Base-by-base conservation (phyloP, 768 basidiomycete genomes). In the Flagelloscypha sp. region DNA sequence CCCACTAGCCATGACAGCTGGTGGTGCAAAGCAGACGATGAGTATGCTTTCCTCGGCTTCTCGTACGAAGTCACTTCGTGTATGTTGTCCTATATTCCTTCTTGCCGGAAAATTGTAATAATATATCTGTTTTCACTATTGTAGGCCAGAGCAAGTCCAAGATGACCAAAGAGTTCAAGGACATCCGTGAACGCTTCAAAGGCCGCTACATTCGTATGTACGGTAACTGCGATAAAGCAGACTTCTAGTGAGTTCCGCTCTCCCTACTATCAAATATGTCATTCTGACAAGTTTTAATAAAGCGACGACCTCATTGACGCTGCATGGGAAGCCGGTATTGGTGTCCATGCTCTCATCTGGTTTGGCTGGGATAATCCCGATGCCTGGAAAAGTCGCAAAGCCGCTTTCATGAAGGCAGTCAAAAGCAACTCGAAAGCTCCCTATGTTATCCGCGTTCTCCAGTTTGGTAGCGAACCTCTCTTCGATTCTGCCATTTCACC, bases 301-400 rank as follows among this genome's bases (percentile, higher is more conserved):
- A 70, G 70, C 27, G 65, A 73, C 42, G 56, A 68, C 33, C 43
- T 72, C 23, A 58, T 73, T 8, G 53, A 62, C 24, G 70, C 71
- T 10, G 72, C 72, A 3, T 72, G 66, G 66, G 53, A 55, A 7
- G 62, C 59, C 19, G 48, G 56, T 13, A 45, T 74, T 4, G 71
- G 71, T 15, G 66, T 73, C 20, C 72, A 73, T 22, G 72, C 70
- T 17, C 51, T 73, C 27, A 58, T 73, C 37, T 74, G 70, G 72
- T 68, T 70, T 41, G 44, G 58, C 10, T 35, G 31, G n/a, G 18
- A 10, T 24, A 27, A 9, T 27, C 10, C 21, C 22, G 28, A 61
- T 35, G 29, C 54, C 28, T 64, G 62, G 62, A 30, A 48, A 21
- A 35, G 49, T 2, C 57, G 58, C 18, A 56, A 61, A 6, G 55